Percentiles rank a stretch among this genome's conserved stretches.
Conservation (phyloP, 805 yeast species). For the Kluyveromyces wickerhamii region DNA sequence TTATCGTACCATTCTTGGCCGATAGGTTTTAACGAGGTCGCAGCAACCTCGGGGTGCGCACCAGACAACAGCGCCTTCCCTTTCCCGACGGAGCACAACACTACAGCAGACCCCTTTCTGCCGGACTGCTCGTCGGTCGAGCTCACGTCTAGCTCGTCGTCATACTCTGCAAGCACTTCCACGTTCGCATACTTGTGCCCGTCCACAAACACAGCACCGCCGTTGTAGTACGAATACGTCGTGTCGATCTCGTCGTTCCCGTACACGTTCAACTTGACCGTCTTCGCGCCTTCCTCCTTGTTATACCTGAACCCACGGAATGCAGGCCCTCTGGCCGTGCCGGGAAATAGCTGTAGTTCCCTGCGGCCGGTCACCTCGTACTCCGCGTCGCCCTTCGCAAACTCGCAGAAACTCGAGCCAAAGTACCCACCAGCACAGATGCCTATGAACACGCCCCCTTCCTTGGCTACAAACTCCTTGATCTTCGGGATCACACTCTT, state of each 20-base stretch:
- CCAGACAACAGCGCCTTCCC: slow-evolving; percentile 79
- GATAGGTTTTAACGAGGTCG: slow-evolving; percentile 38
- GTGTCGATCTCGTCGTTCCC: slow-evolving; percentile 19
- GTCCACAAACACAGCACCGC: slow-evolving; percentile 82
- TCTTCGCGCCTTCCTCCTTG: slow-evolving; percentile 66
- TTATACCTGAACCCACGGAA: slow-evolving; percentile 74
- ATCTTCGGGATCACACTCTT: slow-evolving; percentile 59
- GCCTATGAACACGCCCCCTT: slow-evolving; percentile 81
- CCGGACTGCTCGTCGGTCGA: slow-evolving; percentile 24
- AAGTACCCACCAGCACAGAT: slow-evolving; percentile 96
- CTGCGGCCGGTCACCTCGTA: slow-evolving; percentile 83
- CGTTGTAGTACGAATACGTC: slow-evolving; percentile 57
- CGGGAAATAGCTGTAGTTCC: slow-evolving; percentile 77
- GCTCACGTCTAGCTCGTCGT: slow-evolving; percentile 46
- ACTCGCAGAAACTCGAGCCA: slow-evolving; percentile 67
- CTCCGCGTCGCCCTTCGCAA: slow-evolving; percentile 61
- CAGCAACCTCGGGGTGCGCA: slow-evolving; percentile 82
- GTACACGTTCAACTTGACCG: slow-evolving; percentile 40
- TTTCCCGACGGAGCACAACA: slow-evolving; percentile 52
- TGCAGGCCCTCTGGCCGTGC: slow-evolving; percentile 74
- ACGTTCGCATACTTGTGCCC: slow-evolving; percentile 55
- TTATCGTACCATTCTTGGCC: slow-evolving; percentile 26
- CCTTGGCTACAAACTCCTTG: slow-evolving; percentile 55
- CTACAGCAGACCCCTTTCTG: slow-evolving; percentile 54
- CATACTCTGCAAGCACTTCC: slow-evolving; percentile 66